Evolutionary conservation across 2,329 filamentous ascomycete species (phyloP), one percentile per base, ranked within the genome.

Genomic region (Aspergillus fischeri): DNA sequence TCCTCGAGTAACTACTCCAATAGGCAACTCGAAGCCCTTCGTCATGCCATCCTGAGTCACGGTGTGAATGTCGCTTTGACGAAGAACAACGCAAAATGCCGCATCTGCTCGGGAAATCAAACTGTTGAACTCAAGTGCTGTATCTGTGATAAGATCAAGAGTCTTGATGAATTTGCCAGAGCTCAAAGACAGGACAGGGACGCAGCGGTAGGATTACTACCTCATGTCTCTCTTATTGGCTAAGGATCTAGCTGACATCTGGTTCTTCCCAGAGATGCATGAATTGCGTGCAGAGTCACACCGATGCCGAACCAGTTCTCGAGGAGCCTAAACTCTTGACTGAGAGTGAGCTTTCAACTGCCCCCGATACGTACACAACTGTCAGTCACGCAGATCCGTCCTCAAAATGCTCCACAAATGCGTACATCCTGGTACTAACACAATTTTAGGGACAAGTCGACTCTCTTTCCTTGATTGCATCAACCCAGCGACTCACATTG

Each of bases 131-230:
- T 84, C 28, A 70, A 72, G 8, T 85, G 83, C 62, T 65, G 61
- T 32, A 69, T 77, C 41, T 85, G 83, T 63, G 66, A 73, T 21
- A 64, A 74, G 55, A 74, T 69, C 1, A 82, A 82, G 62, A 70
- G 74, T 0, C 56, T 83, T 2, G 76, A 80, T 5, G 70, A 72
- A 0, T 86, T 83, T 61, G 76, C 78, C 20, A 84, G 81, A 60
- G 62, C 62, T 6, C 78, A 82, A 68, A 74, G 81, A 14, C 70
- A 65, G 28, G 75, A 78, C 44, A 73, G 75, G 1, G 80, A 80
- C 56, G 65, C 63, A 42, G 77, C 76, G 27, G 80, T 81, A 76
- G 59, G 78, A 25, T 9, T 11, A 70, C 28, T 59, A 50, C 38
- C 7, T 20, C 45, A 5, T 38, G 11, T 8, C 17, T 21, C 21